A percentile compares a stretch with the other conserved stretches of the same genome.
phyloP scores from a whole-genome alignment of 768 basidiomycete species.

The Kwoniella mangroviensis region DNA sequence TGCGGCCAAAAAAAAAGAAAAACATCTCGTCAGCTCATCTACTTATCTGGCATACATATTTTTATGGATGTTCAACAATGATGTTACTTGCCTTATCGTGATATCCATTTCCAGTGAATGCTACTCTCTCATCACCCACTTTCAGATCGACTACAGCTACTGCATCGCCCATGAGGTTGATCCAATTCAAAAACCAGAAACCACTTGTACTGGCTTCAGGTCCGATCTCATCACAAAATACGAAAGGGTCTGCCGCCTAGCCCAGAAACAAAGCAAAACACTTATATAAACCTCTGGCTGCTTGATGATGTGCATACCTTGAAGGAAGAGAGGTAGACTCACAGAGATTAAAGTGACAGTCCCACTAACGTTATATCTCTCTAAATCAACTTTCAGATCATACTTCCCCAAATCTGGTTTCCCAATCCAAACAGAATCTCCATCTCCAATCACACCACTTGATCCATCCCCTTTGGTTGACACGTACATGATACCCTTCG shows the following conservation, averaged over 20 bases:
- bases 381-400: conserved; percentile 8
- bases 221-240: neutral
- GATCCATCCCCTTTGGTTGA: conserved; percentile 16
- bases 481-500: conserved; percentile 1
- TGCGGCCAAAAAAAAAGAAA: neutral
- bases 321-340: neutral
- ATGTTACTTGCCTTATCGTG: conserved; percentile 15
- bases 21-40: neutral
- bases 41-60: neutral
- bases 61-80: too few relatives aligned
- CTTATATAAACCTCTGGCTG: neutral
- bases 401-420: conserved; percentile 12
- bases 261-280: neutral
- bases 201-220: neutral
- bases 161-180: conserved; percentile 15
- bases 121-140: conserved; percentile 10
- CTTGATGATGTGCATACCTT: neutral
- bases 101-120: conserved; percentile 20
- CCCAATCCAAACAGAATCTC: conserved; percentile 20
- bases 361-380: conserved; percentile 5
- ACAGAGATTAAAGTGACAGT: conserved; percentile 9
- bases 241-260: conserved; percentile 2
- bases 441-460: conserved; percentile 9
- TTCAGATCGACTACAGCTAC: conserved; percentile 13
- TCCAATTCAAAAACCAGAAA: conserved; percentile 20